Evolutionary conservation across 1,139 yeast genomes (phyloP).

Genomic region (Geotrichum histeridarum): DNA sequence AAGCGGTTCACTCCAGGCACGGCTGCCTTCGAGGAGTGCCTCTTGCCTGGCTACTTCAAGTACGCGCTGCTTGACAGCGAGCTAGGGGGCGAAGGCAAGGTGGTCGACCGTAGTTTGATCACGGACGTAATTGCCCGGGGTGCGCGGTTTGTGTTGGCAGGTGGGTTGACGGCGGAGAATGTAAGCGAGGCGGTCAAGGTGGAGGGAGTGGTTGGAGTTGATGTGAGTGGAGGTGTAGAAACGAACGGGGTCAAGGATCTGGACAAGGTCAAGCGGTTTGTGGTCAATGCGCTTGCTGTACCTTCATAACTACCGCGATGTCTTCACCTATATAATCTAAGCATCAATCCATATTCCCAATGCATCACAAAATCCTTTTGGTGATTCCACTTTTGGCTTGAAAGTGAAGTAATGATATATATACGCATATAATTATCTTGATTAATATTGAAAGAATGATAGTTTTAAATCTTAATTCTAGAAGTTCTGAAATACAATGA

Average conservation of each 20-base stretch:
- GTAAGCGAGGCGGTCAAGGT: constrained; percentile 49
- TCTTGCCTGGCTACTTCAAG: constrained; percentile 43
- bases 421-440: too few species aligned
- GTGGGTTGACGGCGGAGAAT: constrained; percentile 78
- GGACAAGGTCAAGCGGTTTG: constrained; percentile 54
- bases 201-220: constrained; percentile 74
- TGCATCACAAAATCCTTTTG: too few species aligned
- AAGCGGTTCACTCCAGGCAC: constrained; percentile 69
- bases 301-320: too few species aligned
- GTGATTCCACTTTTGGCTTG: too few species aligned
- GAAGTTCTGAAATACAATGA: too few species aligned
- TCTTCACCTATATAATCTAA: too few species aligned
- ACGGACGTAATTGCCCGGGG: constrained; percentile 39
- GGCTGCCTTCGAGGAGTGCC: constrained; percentile 35
- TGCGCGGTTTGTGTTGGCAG: constrained; percentile 69
- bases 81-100: constrained; percentile 84
- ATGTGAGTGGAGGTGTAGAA: constrained; percentile 95
- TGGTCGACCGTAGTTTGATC: constrained; percentile 64
- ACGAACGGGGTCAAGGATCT: constrained; percentile 67
- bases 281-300: constrained; percentile 44
- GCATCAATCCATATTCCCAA: too few species aligned
- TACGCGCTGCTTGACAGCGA: constrained; percentile 78
- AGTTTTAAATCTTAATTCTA: too few species aligned
- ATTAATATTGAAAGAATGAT: too few species aligned
- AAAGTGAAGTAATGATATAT: too few species aligned